Base-by-base conservation (phyloP, 139 green algal genomes). In the Micromonas commoda region DNA sequence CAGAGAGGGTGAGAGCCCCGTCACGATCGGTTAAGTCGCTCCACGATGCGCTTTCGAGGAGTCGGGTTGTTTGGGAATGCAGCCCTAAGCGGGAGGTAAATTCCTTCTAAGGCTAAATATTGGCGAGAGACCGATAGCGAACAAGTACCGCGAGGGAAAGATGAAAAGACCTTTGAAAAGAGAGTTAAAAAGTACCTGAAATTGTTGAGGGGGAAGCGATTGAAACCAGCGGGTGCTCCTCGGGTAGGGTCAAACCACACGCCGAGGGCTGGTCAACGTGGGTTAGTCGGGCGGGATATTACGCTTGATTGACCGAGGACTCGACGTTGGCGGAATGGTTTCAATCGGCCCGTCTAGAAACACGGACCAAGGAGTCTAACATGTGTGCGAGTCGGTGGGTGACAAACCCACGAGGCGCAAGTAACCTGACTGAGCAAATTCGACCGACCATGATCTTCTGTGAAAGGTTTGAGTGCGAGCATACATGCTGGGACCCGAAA, bases 151-250 rank as follows among this genome's bases (percentile, higher is more conserved):
- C 86, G 91, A 96, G 90, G 90, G 89, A 94, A 96, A 96, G 91
- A 92, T 94, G 91, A 94, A 96, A 96, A 96, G 90, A 89, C 93
- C 90, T 93, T 94, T 94, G 89, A 93, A 96, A 93, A 96, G 91
- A 96, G 90, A 96, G 91, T 94, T 89, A 93, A 93, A 93, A 92
- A 96, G 90, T 93, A 84, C 89, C 90, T 93, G 88, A 96, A 94
- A 96, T 92, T 93, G 91, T 93, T 93, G 89, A 92, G 87, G 86
- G 89, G 91, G 91, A 96, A 96, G 88, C 84, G 85, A 89, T 90
- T 91, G 83, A 85, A 87, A 85, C 82, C 77, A 85, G 80, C 66
- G 84, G 73, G 88, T 93, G 89, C 83, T 83, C 84, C 84, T 82
- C 45, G 79, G 74, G 74, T 37, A 38, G 32, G 20, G 19, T 26